These are phyloP conservation scores for Celoporthe dispersa DNA, from an alignment of 2,329 filamentous ascomycete genomes.

Conservation along the genomic window DNA sequence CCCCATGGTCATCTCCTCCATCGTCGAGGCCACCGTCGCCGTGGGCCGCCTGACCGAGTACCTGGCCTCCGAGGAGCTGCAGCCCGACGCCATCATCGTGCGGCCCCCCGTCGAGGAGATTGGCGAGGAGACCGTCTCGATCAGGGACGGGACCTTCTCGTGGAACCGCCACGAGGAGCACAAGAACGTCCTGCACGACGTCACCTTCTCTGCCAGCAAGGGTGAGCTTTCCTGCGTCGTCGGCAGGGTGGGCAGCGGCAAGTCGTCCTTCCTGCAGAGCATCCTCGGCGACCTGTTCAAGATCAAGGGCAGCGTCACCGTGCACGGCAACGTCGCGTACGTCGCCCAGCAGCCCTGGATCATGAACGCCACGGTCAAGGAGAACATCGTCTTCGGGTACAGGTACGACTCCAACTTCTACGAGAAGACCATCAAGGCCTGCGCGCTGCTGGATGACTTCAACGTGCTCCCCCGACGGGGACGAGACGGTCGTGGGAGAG, in stretches of 20 bases:
- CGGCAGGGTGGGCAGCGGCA: constrained; percentile 91
- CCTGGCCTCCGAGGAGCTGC: constrained; percentile 86
- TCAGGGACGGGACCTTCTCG: constrained; percentile 86
- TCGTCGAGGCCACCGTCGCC: constrained; percentile 95
- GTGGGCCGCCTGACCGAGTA: constrained; percentile 84
- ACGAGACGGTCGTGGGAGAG: constrained; percentile 95
- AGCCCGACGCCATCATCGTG: constrained; percentile 76
- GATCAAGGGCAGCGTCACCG: constrained; percentile 77
- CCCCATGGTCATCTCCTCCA: constrained; percentile 96
- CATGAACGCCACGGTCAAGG: constrained; percentile 95
- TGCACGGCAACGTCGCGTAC: constrained; percentile 85
- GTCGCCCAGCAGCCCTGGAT: constrained; percentile 95
- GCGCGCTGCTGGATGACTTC: constrained; percentile 90
- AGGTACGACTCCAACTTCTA: constrained; percentile 94
- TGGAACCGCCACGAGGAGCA: constrained; percentile 82
- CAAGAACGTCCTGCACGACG: constrained; percentile 74
- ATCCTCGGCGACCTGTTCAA: constrained; percentile 94
- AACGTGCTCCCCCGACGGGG: constrained; percentile 89
- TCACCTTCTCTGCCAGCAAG: constrained; percentile 88
- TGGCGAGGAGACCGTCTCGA: constrained; percentile 84
- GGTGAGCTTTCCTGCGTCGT: constrained; percentile 93
- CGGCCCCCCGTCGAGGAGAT: constrained; percentile 72
- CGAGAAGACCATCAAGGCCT: constrained; percentile 88
- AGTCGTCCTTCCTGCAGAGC: constrained; percentile 88
- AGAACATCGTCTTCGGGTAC: constrained; percentile 97